Percentiles rank a stretch among this genome's conserved stretches.
phyloP scores from a whole-genome alignment of 371 early-diverging fungal genomes.

The Apophysomyces trapeziformis region DNA sequence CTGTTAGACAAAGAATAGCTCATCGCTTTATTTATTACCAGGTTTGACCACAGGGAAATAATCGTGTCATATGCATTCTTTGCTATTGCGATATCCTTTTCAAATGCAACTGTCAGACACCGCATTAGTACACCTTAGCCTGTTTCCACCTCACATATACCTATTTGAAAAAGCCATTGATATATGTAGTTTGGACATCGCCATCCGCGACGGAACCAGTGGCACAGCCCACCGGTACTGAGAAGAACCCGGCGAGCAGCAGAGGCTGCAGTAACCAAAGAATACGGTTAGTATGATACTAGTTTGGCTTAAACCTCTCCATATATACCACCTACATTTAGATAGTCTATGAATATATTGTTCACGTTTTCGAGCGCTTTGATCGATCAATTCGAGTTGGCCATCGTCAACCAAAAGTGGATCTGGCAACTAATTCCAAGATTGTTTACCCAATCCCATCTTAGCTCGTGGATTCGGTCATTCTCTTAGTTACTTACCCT shows the following conservation, averaged over 20 bases:
- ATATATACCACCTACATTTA: slow-evolving; percentile 4
- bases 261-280: slow-evolving; percentile 15
- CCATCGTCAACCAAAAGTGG: slow-evolving; percentile 20
- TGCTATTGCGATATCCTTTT: slow-evolving; percentile 27
- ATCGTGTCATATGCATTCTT: slow-evolving; percentile 38
- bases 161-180: slow-evolving; percentile 48
- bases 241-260: slow-evolving; percentile 36
- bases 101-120: slow-evolving; percentile 33
- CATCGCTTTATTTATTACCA: slow-evolving; percentile 17
- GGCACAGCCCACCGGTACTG: slow-evolving; percentile 26
- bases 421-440: slow-evolving; percentile 16
- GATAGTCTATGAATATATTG: slow-evolving; percentile 20
- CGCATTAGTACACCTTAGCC: not conserved
- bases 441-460: not conserved
- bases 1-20: not conserved
- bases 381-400: not conserved
- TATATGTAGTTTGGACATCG: slow-evolving; percentile 41
- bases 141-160: slow-evolving; percentile 15
- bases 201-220: slow-evolving; percentile 43
- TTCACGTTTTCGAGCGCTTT: slow-evolving; percentile 11
- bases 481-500: slow-evolving; percentile 10
- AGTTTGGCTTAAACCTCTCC: not conserved
- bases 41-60: slow-evolving; percentile 30
- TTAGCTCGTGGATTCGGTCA: not conserved
- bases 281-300: not conserved